phyloP scores from a whole-genome alignment of 2,329 filamentous ascomycete genomes.

The Colletotrichum navitas region DNA sequence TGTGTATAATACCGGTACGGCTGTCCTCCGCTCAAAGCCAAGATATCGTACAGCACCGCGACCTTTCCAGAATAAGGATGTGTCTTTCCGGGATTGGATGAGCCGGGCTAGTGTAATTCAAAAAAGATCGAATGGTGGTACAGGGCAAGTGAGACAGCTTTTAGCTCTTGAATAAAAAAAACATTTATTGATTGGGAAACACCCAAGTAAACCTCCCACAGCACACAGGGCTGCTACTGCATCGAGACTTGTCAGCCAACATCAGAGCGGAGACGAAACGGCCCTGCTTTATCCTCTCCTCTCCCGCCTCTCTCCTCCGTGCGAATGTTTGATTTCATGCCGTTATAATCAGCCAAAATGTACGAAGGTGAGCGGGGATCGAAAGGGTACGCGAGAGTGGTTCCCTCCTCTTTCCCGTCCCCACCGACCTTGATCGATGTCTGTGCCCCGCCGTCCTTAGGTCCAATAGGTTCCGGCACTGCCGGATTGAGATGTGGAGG shows the following conservation, averaged over 20 bases:
- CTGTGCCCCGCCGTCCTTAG: neutral
- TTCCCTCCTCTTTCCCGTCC: neutral
- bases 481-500: neutral
- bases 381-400: neutral
- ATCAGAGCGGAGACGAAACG: neutral
- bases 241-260: neutral
- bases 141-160: neutral
- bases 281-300: no score
- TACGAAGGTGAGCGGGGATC: neutral
- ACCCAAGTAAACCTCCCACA: neutral
- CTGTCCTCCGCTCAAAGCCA: neutral
- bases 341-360: neutral
- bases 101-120: neutral
- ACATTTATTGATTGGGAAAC: neutral
- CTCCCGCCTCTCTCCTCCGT: no score
- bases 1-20: neutral
- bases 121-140: neutral
- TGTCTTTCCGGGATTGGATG: no score
- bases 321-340: neutral
- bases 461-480: neutral
- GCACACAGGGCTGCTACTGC: neutral
- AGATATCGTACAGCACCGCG: neutral
- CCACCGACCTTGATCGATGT: neutral
- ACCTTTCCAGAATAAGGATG: neutral
- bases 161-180: no score